phyloP scores from a whole-genome alignment of 192 early-diverging fungal species.

The Rhizoclosmatium globosum region DNA sequence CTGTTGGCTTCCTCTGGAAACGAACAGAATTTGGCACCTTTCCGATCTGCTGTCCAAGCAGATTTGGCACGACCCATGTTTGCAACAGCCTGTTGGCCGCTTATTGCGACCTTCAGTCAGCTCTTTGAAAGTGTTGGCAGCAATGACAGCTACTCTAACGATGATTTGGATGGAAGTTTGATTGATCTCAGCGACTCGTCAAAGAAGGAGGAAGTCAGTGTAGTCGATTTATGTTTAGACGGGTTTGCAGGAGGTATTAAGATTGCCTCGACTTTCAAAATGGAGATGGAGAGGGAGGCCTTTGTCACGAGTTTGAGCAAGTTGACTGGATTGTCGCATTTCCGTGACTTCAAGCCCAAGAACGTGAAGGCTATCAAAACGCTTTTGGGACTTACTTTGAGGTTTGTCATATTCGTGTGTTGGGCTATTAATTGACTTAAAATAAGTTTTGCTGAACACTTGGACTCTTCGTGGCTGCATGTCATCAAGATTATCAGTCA shows the following conservation, averaged over 20 bases:
- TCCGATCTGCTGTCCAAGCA: conserved; percentile 46
- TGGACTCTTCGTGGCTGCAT: conserved; percentile 79
- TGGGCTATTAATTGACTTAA: not conserved
- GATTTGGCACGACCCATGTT: conserved; percentile 67
- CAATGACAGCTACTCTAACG: conserved; percentile 41
- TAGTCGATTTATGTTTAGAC: conserved; percentile 72
- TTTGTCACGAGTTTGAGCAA: conserved; percentile 91
- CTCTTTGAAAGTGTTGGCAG: conserved; percentile 54
- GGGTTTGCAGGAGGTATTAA: conserved; percentile 86
- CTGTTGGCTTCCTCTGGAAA: conserved; percentile 39
- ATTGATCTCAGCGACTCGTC: not conserved
- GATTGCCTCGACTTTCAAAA: conserved; percentile 81
- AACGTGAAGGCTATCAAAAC: conserved; percentile 91
- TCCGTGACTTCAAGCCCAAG: conserved; percentile 88
- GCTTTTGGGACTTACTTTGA: conserved; percentile 77
- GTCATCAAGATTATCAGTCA: conserved; percentile 85
- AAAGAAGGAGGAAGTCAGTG: conserved; percentile 47
- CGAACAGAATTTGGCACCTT: conserved; percentile 38
- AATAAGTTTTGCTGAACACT: conserved; percentile 52
- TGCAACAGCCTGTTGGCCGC: conserved; percentile 59
- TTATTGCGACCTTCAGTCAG: conserved; percentile 65
- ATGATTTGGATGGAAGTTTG: not conserved
- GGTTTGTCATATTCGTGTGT: not conserved
- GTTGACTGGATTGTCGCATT: conserved; percentile 84
- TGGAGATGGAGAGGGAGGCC: conserved; percentile 89